These are phyloP conservation scores for Penicillium angulare DNA, from an alignment of 495 filamentous ascomycete species.

Conservation along the genomic window DNA sequence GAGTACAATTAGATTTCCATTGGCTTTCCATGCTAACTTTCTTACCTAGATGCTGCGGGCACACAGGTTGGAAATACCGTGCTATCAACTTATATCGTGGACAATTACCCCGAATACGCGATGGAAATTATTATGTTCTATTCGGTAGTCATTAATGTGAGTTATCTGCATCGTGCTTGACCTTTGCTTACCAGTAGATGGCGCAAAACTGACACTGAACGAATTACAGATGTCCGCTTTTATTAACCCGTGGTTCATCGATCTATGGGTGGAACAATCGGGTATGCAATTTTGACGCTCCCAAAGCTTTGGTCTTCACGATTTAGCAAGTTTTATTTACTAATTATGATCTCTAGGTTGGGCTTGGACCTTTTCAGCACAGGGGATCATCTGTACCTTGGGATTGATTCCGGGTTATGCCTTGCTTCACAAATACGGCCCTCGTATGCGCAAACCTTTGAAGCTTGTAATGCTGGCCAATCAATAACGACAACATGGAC, in stretches of 20 bases:
- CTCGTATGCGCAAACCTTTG: not conserved
- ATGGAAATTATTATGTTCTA: conserved; percentile 63
- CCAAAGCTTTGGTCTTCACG: too few relatives aligned
- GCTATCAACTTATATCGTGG: conserved; percentile 55
- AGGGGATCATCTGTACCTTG: conserved; percentile 8
- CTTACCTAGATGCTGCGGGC: conserved; percentile 52
- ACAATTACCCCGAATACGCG: conserved; percentile 56
- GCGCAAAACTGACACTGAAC: too few relatives aligned
- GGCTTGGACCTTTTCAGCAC: conserved; percentile 10
- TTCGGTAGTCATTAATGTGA: conserved; percentile 57
- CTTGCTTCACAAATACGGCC: conserved; percentile 3
- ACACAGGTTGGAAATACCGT: conserved; percentile 63
- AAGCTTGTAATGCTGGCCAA: not conserved
- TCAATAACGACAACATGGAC: too few relatives aligned
- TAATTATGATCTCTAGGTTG: not conserved
- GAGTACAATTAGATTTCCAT: conserved; percentile 3
- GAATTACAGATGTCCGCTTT: too few relatives aligned
- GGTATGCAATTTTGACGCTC: too few relatives aligned
- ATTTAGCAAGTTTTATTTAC: too few relatives aligned
- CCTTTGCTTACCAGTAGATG: too few relatives aligned
- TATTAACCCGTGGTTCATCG: too few relatives aligned
- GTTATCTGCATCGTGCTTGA: too few relatives aligned
- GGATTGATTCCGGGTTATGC: conserved; percentile 10
- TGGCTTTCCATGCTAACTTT: not conserved
- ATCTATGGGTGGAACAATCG: too few relatives aligned